A percentile compares a stretch with the other conserved stretches of the same genome.
Evolutionary conservation across 768 basidiomycete species (phyloP).

Genomic region (Suillus ampliporus): DNA sequence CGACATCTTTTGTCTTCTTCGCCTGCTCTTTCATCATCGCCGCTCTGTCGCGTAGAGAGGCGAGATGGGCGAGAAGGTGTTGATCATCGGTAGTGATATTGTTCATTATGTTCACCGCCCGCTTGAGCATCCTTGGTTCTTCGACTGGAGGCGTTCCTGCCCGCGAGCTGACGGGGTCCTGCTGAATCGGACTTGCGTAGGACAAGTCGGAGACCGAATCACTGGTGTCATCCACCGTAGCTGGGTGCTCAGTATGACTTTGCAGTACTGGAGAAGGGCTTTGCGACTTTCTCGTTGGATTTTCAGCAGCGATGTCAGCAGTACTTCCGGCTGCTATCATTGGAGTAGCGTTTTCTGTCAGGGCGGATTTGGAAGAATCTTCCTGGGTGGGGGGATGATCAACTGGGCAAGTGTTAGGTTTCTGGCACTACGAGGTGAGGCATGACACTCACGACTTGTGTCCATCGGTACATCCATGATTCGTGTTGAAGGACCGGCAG

Average conservation of each 20-base stretch:
- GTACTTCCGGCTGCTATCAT: neutral
- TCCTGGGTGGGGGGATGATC: neutral
- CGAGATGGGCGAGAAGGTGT: constrained; percentile 16
- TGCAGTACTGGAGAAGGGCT: neutral
- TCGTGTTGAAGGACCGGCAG: constrained; percentile 8
- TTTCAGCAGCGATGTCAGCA: too few relatives aligned
- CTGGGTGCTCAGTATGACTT: neutral
- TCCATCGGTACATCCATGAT: constrained; percentile 21
- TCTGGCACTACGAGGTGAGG: constrained; percentile 17
- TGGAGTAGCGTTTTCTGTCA: neutral
- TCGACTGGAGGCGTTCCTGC: constrained; percentile 25
- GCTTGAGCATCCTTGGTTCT: constrained; percentile 24
- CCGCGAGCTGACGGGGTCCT: constrained; percentile 27
- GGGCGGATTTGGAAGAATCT: neutral
- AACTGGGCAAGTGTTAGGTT: neutral
- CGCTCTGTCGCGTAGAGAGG: constrained; percentile 21
- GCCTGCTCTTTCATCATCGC: constrained; percentile 25
- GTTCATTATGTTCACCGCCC: constrained; percentile 33
- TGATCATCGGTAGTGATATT: constrained; percentile 27
- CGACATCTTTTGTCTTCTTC: constrained; percentile 28
- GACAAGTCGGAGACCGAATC: constrained; percentile 31
- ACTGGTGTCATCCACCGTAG: constrained; percentile 14
- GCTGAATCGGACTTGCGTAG: constrained; percentile 15
- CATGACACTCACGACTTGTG: constrained; percentile 31
- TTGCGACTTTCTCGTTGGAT: neutral